phyloP scores from a whole-genome alignment of 371 early-diverging fungal species.

The Lichtheimia ramosa region DNA sequence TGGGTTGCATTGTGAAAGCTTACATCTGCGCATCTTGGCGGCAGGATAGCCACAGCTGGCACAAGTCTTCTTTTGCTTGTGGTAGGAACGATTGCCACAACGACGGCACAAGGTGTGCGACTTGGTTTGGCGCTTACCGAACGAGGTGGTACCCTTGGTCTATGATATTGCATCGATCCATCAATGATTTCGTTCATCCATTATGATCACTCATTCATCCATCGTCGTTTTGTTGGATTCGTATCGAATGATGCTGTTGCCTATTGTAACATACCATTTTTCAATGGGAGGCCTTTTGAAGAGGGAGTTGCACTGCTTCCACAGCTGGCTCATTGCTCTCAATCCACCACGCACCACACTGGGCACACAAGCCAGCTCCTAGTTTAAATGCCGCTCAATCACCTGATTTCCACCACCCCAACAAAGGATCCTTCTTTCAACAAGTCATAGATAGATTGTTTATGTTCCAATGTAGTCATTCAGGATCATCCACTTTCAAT shows the following conservation, averaged over 20 bases:
- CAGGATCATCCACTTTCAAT: too few species aligned
- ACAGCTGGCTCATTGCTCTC: not conserved
- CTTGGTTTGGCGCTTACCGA: slow-evolving; percentile 99
- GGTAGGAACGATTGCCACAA: slow-evolving; percentile 97
- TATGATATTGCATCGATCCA: slow-evolving; percentile 21
- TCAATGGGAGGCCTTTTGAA: slow-evolving; percentile 1
- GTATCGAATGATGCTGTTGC: not conserved
- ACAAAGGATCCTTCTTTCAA: too few species aligned
- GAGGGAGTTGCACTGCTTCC: not conserved
- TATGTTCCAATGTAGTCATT: too few species aligned
- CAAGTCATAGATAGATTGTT: too few species aligned
- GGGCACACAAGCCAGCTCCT: too few species aligned
- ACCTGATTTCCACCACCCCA: not conserved
- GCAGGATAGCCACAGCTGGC: slow-evolving; percentile 98
- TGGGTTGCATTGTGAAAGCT: slow-evolving; percentile 24
- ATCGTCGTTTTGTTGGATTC: slow-evolving; percentile 7
- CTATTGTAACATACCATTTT: slow-evolving; percentile 7
- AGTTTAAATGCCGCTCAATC: not conserved
- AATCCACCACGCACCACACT: not conserved
- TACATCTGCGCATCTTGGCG: slow-evolving; percentile 93
- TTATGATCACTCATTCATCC: slow-evolving; percentile 15
- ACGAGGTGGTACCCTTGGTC: slow-evolving; percentile 99
- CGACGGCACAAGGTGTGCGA: slow-evolving; percentile 98
- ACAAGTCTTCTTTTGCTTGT: slow-evolving; percentile 99
- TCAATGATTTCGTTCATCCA: not conserved